Percentiles rank a stretch among this genome's conserved stretches.
Evolutionary conservation across 1,284 basidiomycete species (phyloP).

Genomic region (Marasmius fiardii): DNA sequence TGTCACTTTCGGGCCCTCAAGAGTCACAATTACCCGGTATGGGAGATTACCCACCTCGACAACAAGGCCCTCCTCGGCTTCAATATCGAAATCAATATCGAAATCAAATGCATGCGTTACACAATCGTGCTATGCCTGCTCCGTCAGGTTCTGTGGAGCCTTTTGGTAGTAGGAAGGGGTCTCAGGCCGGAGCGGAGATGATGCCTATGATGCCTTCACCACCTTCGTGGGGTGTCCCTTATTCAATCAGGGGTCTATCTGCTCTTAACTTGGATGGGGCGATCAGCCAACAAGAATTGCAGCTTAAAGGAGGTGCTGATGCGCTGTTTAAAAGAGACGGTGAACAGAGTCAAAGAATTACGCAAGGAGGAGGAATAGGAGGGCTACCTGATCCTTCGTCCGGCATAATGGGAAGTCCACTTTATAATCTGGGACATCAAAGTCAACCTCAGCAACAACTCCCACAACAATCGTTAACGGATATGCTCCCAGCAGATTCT

Average conservation of each 20-base stretch:
- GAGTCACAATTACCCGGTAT: slow-evolving; percentile 8
- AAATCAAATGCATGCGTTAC: slow-evolving; percentile 1
- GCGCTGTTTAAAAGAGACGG: too few relatives aligned
- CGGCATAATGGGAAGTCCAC: neutral
- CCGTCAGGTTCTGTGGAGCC: slow-evolving; percentile 10
- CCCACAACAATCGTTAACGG: slow-evolving; percentile 18
- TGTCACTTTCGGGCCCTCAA: slow-evolving; percentile 44
- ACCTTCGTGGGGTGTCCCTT: neutral
- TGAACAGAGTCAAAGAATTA: too few relatives aligned
- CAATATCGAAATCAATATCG: neutral
- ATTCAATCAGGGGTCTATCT: neutral
- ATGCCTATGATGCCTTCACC: slow-evolving; percentile 20
- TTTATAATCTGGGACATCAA: neutral
- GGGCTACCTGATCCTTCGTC: slow-evolving; percentile 9
- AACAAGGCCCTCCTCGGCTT: slow-evolving; percentile 16
- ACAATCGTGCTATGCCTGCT: neutral
- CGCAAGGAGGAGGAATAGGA: neutral
- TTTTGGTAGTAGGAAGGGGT: slow-evolving; percentile 18
- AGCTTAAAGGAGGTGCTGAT: too few relatives aligned
- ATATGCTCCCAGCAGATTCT: slow-evolving; percentile 38
- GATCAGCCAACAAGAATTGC: too few relatives aligned
- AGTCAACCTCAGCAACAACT: neutral
- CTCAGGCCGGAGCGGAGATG: slow-evolving; percentile 23
- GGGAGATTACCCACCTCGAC: slow-evolving; percentile 24
- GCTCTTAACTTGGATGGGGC: too few relatives aligned